Conservation (phyloP, 208 protist genomes). For the Trypanosoma rangeli region DNA sequence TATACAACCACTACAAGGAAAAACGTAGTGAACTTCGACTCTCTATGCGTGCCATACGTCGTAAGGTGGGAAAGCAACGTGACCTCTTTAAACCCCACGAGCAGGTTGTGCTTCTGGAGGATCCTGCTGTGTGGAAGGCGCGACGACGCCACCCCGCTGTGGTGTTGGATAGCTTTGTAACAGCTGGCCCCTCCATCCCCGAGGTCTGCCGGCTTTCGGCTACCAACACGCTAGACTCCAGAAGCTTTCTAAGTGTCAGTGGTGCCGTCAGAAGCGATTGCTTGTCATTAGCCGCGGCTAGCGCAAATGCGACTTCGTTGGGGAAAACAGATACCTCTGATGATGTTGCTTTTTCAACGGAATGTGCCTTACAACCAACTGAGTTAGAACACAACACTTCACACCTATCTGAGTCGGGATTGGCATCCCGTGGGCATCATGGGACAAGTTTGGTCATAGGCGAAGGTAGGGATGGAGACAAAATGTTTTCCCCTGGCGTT, state of each 20-base stretch:
- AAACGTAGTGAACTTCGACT: conserved; percentile 10
- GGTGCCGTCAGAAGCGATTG: neutral
- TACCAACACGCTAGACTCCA: neutral
- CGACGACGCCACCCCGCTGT: neutral
- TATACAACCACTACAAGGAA: conserved; percentile 7
- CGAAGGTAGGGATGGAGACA: neutral
- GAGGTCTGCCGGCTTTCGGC: neutral
- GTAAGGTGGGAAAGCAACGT: conserved; percentile 12
- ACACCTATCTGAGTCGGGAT: neutral
- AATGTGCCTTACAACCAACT: neutral
- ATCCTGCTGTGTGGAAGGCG: conserved; percentile 11
- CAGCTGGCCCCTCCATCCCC: neutral
- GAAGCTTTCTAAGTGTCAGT: neutral
- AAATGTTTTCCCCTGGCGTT: neutral
- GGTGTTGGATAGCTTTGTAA: neutral
- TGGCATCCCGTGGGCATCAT: no score
- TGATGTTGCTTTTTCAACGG: neutral
- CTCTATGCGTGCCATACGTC: conserved; percentile 12
- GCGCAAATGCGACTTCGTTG: neutral
- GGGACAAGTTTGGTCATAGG: neutral
- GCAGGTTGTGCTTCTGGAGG: conserved; percentile 8
- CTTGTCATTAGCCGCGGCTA: neutral
- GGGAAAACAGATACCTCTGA: neutral
- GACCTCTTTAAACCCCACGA: conserved; percentile 10
- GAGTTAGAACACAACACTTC: neutral